Evolutionary conservation across 2,329 filamentous ascomycete species (phyloP).

Genomic region (Epichloe brachyelytri): DNA sequence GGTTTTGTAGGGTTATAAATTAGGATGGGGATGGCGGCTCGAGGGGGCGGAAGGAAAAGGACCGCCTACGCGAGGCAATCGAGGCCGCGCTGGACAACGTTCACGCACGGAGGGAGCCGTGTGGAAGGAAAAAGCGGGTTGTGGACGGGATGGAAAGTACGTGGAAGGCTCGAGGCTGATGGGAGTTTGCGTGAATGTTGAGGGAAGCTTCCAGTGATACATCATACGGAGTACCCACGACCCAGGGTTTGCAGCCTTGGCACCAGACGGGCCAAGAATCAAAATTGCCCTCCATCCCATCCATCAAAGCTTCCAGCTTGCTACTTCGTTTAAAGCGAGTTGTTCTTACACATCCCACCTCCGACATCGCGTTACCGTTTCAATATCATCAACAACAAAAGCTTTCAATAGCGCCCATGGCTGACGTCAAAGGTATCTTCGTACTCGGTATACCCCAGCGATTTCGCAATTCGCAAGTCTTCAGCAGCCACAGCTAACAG

Average conservation of each 20-base stretch:
- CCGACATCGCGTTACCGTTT: not conserved
- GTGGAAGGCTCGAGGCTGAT: not conserved
- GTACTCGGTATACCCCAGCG: not conserved
- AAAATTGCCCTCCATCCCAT: too few species aligned
- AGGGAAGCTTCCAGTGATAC: not conserved
- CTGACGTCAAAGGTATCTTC: constrained; percentile 3
- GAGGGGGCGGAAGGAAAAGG: not conserved
- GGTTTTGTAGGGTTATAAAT: not conserved
- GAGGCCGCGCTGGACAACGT: not conserved
- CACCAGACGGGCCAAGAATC: too few species aligned
- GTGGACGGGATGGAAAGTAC: too few species aligned
- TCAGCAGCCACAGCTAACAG: not conserved
- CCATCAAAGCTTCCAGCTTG: not conserved
- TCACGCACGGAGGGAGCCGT: too few species aligned
- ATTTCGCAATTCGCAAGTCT: too few species aligned
- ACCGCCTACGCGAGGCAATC: not conserved
- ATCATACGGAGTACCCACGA: too few species aligned
- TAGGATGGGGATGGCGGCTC: not conserved
- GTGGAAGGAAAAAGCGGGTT: too few species aligned
- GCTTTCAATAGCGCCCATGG: not conserved
- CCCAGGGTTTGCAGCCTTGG: too few species aligned
- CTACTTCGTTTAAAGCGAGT: not conserved
- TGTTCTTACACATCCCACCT: not conserved
- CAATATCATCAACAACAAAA: not conserved
- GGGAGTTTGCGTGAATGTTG: not conserved